Evolutionary conservation across 495 filamentous ascomycete species (phyloP), one percentile per base, ranked within the genome.

Genomic region (Penicillium lividum): DNA sequence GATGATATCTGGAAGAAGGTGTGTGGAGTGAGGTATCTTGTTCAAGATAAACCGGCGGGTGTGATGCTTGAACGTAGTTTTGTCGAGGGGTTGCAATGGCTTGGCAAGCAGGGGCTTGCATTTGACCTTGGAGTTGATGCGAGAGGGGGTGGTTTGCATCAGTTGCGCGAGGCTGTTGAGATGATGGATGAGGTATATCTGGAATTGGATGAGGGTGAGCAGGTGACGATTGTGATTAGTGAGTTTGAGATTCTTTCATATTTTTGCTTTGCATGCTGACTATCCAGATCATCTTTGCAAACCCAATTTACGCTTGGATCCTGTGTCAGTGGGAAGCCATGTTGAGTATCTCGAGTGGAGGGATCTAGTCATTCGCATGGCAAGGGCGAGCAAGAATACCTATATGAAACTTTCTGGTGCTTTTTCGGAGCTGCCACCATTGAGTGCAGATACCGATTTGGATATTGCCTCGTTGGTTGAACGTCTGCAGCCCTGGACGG

Each of bases 351-450:
- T 84, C 45, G 79, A 73, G 33, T 82, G 78, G 76, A 74, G 69
- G 43, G 46, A 65, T 4, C 60, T 76, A 28, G 58, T 81, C 18
- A 59, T 63, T 9, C 58, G 67, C 5, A 83, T 90, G 60, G 80
- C 82, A 60, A 77, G 78, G 58, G 56, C 48, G 4, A 85, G 78
- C 70, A 69, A 70, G 31, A 75, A 68, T 15, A 88, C 85, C 5
- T 94, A 89, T 76, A 90, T 96, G 84, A 96, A 96, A 77, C 82
- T 96, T n/a, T 92, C 88, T 27, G 92, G 92, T 10, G 81, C 73
- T 38, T 93, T 97, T 68, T 82, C 85, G 4, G 89, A 95, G 75
- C 78, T 96, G 68, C 77, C 81, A 5, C 54, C 82, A 60, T 53
- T 74, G 53, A 44, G 67, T 72, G 8, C 70, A 63, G 60, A 66